A percentile compares a stretch with the other conserved stretches of the same genome.
Evolutionary conservation across 2,329 filamentous ascomycete species (phyloP).

Genomic region (Aspergillus niger): DNA sequence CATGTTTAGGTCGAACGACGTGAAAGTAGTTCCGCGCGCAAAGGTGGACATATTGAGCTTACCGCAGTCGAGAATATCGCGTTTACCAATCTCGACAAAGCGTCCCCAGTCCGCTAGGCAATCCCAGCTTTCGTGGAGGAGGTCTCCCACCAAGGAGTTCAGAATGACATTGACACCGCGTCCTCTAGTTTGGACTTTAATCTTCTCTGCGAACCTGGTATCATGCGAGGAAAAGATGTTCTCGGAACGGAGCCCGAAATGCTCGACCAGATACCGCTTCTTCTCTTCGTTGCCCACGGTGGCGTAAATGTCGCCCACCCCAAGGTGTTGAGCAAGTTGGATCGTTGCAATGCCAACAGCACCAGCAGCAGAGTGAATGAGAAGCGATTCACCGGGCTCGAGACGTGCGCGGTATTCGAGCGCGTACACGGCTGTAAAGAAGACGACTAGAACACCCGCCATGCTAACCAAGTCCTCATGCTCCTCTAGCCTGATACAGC

Average conservation of each 20-base stretch:
- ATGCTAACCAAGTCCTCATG: background rate
- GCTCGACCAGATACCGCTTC: conserved; percentile 16
- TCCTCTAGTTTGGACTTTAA: conserved; percentile 3
- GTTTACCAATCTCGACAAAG: conserved; percentile 51
- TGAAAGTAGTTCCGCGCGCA: background rate
- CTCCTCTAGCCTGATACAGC: background rate
- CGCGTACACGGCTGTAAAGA: conserved; percentile 19
- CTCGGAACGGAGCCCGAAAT: conserved; percentile 17
- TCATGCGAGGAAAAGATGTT: conserved; percentile 14
- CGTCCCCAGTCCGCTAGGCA: conserved; percentile 38
- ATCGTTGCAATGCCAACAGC: conserved; percentile 17
- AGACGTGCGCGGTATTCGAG: conserved; percentile 22
- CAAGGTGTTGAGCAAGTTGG: conserved; percentile 11
- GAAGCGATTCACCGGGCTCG: conserved; percentile 18
- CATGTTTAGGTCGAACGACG: background rate
- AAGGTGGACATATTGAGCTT: background rate
- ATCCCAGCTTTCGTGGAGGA: conserved; percentile 15
- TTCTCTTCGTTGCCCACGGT: conserved; percentile 11
- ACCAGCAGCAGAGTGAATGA: conserved; percentile 21
- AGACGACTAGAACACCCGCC: background rate
- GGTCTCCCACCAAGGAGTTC: conserved; percentile 16
- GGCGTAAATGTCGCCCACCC: conserved; percentile 12
- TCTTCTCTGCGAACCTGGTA: conserved; percentile 1
- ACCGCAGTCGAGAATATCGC: conserved; percentile 36
- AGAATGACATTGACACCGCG: conserved; percentile 20